These are phyloP conservation scores for Myxozyma geophila DNA, from an alignment of 805 yeast genomes.

Conservation along the genomic window DNA sequence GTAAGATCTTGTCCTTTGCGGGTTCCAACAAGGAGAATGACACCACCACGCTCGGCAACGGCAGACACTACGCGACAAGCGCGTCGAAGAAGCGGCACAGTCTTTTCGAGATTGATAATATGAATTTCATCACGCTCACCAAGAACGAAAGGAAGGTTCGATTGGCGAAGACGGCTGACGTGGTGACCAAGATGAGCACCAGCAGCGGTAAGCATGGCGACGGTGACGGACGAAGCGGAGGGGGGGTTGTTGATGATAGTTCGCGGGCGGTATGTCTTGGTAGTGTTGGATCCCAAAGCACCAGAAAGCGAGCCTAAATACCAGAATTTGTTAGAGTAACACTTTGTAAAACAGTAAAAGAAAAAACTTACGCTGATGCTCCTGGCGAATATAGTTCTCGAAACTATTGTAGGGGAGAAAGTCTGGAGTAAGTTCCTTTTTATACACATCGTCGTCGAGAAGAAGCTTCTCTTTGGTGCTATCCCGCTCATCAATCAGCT, in stretches of 20 bases:
- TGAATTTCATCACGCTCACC: slow-evolving; percentile 92
- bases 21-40: slow-evolving; percentile 83
- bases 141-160: slow-evolving; percentile 82
- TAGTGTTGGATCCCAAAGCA: slow-evolving; percentile 21
- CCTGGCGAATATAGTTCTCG: slow-evolving; percentile 30
- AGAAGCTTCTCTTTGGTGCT: not conserved
- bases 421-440: not conserved
- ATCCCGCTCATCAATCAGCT: not conserved
- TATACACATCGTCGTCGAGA: slow-evolving; percentile 7
- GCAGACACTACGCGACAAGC: slow-evolving; percentile 87
- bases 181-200: slow-evolving; percentile 96
- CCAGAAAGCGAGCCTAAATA: slow-evolving; percentile 6
- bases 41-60: slow-evolving; percentile 81
- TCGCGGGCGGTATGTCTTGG: slow-evolving; percentile 20
- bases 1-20: slow-evolving; percentile 74
- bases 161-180: slow-evolving; percentile 55
- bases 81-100: slow-evolving; percentile 71
- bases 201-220: slow-evolving; percentile 78
- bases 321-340: not conserved
- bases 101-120: slow-evolving; percentile 86
- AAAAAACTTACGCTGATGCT: slow-evolving; percentile 32
- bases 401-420: slow-evolving; percentile 22
- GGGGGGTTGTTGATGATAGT: slow-evolving; percentile 14
- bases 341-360: not conserved
- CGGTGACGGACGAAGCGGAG: slow-evolving; percentile 53